Conservation (phyloP, 192 early-diverging fungal genomes). For the Mortierella antarctica region DNA sequence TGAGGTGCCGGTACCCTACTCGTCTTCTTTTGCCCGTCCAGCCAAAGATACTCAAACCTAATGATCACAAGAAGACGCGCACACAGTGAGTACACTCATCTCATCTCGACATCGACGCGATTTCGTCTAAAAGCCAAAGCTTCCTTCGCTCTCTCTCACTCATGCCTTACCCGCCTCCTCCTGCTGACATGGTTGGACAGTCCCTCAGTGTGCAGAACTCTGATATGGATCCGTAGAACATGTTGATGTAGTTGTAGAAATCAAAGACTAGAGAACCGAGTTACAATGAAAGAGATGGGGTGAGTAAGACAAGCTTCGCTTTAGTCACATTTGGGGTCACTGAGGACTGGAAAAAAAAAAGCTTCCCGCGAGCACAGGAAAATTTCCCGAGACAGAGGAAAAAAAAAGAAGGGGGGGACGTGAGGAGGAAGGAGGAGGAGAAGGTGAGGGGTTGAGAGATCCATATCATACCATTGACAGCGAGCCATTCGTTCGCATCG, state of each 20-base stretch:
- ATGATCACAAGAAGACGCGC: neutral
- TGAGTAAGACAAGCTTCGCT: neutral
- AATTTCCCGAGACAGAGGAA: neutral
- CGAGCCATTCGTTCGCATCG: slow-evolving; percentile 94
- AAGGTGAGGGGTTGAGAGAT: too few relatives aligned
- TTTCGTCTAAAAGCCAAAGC: slow-evolving; percentile 49
- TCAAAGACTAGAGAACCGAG: slow-evolving; percentile 73
- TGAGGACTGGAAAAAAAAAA: neutral
- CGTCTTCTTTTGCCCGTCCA: slow-evolving; percentile 83
- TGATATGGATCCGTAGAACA: slow-evolving; percentile 90
- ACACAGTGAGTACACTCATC: neutral
- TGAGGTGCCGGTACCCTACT: slow-evolving; percentile 88
- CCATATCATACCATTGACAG: slow-evolving; percentile 71
- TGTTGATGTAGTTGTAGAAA: slow-evolving; percentile 93
- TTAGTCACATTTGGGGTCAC: neutral
- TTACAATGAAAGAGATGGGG: neutral
- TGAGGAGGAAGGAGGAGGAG: neutral
- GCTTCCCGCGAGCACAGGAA: neutral
- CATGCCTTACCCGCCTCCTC: slow-evolving; percentile 63
- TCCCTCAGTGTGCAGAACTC: slow-evolving; percentile 88
- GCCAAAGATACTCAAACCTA: slow-evolving; percentile 91
- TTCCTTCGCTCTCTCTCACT: too few relatives aligned
- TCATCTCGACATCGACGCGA: neutral
- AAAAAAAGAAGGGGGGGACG: neutral
- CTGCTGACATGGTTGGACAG: slow-evolving; percentile 92